Conservation (phyloP, 371 early-diverging fungal genomes). For the Smittium mucronatum region DNA sequence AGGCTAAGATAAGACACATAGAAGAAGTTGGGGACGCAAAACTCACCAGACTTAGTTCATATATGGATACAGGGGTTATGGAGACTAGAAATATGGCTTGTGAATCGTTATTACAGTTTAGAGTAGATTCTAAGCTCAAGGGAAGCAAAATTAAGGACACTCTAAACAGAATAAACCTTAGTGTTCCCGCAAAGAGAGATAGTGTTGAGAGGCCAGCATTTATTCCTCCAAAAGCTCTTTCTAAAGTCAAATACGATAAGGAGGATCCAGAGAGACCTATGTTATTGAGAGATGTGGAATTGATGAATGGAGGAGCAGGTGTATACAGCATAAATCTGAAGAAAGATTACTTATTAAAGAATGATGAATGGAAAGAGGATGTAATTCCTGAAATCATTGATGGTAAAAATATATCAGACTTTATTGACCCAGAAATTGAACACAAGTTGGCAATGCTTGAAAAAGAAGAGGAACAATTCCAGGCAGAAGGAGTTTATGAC, state of each 20-base stretch:
- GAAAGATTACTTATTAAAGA: constrained; percentile 67
- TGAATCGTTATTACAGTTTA: constrained; percentile 77
- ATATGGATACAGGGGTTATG: constrained; percentile 92
- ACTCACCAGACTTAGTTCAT: constrained; percentile 74
- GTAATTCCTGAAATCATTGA: constrained; percentile 98
- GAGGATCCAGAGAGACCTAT: constrained; percentile 70
- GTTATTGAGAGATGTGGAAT: constrained; percentile 83
- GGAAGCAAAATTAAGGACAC: constrained; percentile 80
- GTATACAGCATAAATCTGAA: constrained; percentile 88
- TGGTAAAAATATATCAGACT: constrained; percentile 99
- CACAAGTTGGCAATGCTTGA: constrained; percentile 91
- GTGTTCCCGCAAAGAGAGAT: constrained; percentile 78
- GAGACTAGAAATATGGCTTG: constrained; percentile 88
- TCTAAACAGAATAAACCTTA: constrained; percentile 88
- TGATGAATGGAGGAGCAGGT: constrained; percentile 87
- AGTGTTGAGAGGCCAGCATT: constrained; percentile 64
- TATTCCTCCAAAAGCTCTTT: constrained; percentile 66
- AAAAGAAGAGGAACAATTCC: constrained; percentile 89
- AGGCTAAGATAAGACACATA: constrained; percentile 58
- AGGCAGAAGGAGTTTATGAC: constrained; percentile 87
- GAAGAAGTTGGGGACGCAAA: constrained; percentile 48
- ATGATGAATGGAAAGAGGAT: constrained; percentile 96
- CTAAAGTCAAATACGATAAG: constrained; percentile 45
- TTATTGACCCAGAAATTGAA: constrained; percentile 95
- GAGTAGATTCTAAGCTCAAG: constrained; percentile 93